A percentile compares a stretch with the other conserved stretches of the same genome.
Conservation (phyloP, 169 alveolate species). For the Hepatocystis sp. region DNA sequence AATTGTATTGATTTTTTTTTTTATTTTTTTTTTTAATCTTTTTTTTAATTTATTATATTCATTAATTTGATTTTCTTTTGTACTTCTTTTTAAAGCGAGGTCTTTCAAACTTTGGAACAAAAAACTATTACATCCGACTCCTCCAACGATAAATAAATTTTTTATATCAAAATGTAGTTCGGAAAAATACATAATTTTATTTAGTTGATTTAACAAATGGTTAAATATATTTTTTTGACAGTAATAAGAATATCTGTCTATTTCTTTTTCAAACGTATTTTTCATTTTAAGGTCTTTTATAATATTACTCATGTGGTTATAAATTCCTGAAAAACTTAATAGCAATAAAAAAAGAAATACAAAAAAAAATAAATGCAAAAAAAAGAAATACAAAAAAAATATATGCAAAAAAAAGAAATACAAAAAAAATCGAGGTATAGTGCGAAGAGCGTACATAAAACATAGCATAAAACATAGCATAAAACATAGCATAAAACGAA, state of each 20-base stretch:
- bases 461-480: no score
- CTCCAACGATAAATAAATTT: constrained; percentile 61
- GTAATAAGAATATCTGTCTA: constrained; percentile 58
- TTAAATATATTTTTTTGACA: constrained; percentile 43
- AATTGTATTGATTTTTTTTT: constrained; percentile 13
- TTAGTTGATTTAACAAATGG: constrained; percentile 39
- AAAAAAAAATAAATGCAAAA: neutral
- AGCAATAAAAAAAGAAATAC: neutral
- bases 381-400: neutral
- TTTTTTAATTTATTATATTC: constrained; percentile 50
- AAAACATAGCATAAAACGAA: no score
- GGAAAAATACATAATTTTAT: constrained; percentile 65
- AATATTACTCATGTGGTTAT: constrained; percentile 48
- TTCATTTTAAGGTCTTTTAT: constrained; percentile 22
- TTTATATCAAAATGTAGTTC: constrained; percentile 69
- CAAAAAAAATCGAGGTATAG: neutral
- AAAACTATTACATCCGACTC: constrained; percentile 64
- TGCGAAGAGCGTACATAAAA: neutral
- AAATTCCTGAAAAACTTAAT: constrained; percentile 53
- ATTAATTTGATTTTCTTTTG: constrained; percentile 25
- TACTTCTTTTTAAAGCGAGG: constrained; percentile 16
- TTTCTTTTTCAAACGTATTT: constrained; percentile 56
- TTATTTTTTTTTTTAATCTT: constrained; percentile 49
- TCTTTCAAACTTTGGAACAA: constrained; percentile 23
- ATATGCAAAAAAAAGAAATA: neutral